A percentile compares a stretch with the other conserved stretches of the same genome.
phyloP scores from a whole-genome alignment of 768 basidiomycete species.

The Daedaleopsis nitida region DNA sequence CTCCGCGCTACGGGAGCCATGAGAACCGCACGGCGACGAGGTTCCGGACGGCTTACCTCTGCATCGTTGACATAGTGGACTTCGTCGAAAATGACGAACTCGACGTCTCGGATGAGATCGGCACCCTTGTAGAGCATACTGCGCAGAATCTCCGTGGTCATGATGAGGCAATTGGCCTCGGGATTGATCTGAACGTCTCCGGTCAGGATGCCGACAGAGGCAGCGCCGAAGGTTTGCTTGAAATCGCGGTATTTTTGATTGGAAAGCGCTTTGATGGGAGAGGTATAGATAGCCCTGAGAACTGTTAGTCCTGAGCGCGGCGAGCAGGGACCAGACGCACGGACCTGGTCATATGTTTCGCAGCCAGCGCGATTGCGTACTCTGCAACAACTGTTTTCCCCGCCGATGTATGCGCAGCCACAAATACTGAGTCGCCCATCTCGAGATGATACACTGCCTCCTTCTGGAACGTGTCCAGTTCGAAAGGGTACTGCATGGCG shows the following conservation, averaged over 20 bases:
- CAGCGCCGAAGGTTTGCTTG: conserved; percentile 91
- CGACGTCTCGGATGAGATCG: conserved; percentile 96
- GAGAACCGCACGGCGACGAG: background rate
- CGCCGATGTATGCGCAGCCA: conserved; percentile 99
- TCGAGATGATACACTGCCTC: conserved; percentile 98
- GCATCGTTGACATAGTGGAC: conserved; percentile 99
- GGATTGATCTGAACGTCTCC: conserved; percentile 99
- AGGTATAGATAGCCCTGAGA: conserved; percentile 93
- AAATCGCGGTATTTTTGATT: conserved; percentile 99
- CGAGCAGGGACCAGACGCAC: conserved; percentile 9
- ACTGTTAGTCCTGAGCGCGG: background rate
- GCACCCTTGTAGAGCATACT: conserved; percentile 99
- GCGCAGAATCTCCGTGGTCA: conserved; percentile 97
- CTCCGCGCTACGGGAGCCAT: conserved; percentile 71
- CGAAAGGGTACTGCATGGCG: conserved; percentile 85
- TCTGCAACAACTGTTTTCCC: conserved; percentile 99
- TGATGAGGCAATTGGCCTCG: conserved; percentile 94
- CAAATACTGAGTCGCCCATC: conserved; percentile 96
- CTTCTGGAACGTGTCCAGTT: conserved; percentile 97
- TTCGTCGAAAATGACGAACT: conserved; percentile 99
- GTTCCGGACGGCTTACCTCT: conserved; percentile 59
- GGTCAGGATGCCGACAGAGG: conserved; percentile 93
- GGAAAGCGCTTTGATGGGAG: conserved; percentile 97
- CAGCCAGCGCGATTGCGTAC: conserved; percentile 95
- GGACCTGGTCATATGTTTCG: conserved; percentile 98